Conservation (phyloP, 768 basidiomycete genomes). For the Pisolithus albus region DNA sequence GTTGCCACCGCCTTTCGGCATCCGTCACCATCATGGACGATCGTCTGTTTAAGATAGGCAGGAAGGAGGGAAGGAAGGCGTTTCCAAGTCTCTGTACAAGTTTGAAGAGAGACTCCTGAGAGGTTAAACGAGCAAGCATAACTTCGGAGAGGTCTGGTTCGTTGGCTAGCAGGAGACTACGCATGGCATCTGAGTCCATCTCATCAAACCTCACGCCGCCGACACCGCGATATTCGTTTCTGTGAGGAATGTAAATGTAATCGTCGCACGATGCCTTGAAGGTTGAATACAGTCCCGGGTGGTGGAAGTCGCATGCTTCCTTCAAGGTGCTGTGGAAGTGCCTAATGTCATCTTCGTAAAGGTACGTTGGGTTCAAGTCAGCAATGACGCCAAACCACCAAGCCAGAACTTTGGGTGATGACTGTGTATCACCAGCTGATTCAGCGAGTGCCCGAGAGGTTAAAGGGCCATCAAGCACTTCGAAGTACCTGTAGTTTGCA, state of each 20-base stretch:
- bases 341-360: slow-evolving; percentile 35
- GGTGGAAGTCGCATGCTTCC: neutral
- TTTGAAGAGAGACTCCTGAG: slow-evolving; percentile 13
- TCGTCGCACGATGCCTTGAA: slow-evolving; percentile 51
- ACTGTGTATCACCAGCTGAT: neutral
- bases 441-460: neutral
- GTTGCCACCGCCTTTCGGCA: slow-evolving; percentile 41
- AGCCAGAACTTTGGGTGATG: slow-evolving; percentile 12
- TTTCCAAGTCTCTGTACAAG: slow-evolving; percentile 38
- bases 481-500: slow-evolving; percentile 23
- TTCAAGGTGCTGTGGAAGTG: too few species aligned
- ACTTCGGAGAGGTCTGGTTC: too few species aligned
- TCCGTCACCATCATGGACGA: slow-evolving; percentile 22
- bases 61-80: slow-evolving; percentile 42
- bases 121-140: too few species aligned
- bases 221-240: slow-evolving; percentile 44
- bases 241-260: slow-evolving; percentile 49
- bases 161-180: too few species aligned
- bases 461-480: slow-evolving; percentile 11
- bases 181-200: slow-evolving; percentile 25
- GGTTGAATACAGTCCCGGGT: slow-evolving; percentile 31
- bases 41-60: slow-evolving; percentile 36
- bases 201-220: slow-evolving; percentile 58
- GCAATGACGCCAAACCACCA: slow-evolving; percentile 24
- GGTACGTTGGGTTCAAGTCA: slow-evolving; percentile 47